Base-by-base conservation (phyloP, 148 eudicot genomes). In the Euryodendron excelsum region DNA sequence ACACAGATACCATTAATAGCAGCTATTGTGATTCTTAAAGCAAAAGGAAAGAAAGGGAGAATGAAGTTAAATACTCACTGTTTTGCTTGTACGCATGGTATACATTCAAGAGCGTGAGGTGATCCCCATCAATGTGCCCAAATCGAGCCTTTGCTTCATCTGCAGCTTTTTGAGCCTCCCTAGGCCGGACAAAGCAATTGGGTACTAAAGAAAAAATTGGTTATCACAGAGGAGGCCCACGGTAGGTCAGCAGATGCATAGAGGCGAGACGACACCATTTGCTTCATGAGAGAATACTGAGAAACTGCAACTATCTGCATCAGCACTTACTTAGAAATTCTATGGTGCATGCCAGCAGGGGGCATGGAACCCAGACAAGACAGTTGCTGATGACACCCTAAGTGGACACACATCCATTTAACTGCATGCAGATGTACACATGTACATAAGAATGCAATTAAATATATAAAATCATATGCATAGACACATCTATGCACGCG, bases 101-200 rank as follows among this genome's bases (percentile, higher is more conserved):
- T 30, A 96, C 99, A 45, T 96, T 96, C 90, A 96, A 80, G 80
- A 96, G 89, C 11, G 98, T 93, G 21, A 96, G 92, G 80, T 96
- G 99, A 85, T 96, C 99, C 72, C 99, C 99, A 70, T 96, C 99
- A 63, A 91, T 89, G 85, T 93, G 99, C 18, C 88, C 93, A 80
- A 91, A 90, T 82, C 90, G 88, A 77, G 96, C 89, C 87, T 91
- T 91, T 47, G 96, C 93, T 88, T 91, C 91, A 82, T 91, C 96
- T 71, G 99, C 99, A 83, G 97, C 98, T 87, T 96, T 96, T 86
- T 96, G 99, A 78, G 99, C 99, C 87, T 96, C 99, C 82, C 94
- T 92, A 84, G 99, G 99, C 99, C 98, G 93, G 91, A 96, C 85
- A 91, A 96, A 96, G 98, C 99, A 96, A 86, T 96, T 96, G 97